These are phyloP conservation scores for Aspergillus sclerotialis DNA, from an alignment of 2,329 filamentous ascomycete genomes.

Conservation along the genomic window DNA sequence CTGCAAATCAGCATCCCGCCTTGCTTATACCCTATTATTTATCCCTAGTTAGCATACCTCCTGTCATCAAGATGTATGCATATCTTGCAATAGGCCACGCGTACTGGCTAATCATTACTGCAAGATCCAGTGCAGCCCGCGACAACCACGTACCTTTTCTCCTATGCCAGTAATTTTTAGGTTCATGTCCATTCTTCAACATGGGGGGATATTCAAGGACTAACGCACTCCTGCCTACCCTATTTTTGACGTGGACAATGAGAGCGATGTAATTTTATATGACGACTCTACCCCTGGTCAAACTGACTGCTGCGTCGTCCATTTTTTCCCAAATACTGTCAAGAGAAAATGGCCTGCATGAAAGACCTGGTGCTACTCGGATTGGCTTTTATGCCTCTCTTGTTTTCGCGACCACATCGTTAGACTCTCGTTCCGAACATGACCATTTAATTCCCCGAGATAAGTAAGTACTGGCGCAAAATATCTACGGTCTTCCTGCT, in stretches of 20 bases:
- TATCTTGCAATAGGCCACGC: neutral
- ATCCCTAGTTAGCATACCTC: neutral
- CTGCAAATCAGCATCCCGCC: too few species aligned
- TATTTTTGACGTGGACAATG: too few species aligned
- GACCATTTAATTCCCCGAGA: neutral
- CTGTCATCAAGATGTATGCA: neutral
- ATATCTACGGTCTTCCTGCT: too few species aligned
- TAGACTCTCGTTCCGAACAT: neutral
- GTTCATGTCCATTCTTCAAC: neutral
- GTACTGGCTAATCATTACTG: neutral
- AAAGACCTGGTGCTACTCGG: neutral
- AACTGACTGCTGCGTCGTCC: neutral
- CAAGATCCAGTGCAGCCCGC: neutral
- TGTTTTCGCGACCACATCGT: neutral
- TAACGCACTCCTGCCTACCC: too few species aligned
- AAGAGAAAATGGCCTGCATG: neutral
- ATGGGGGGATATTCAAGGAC: neutral
- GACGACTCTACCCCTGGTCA: neutral
- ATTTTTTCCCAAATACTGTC: neutral
- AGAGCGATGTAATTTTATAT: too few species aligned
- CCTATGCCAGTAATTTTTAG: too few species aligned
- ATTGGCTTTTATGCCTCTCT: neutral
- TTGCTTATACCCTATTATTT: neutral
- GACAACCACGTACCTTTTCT: too few species aligned
- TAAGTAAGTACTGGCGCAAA: too few species aligned